Conservation (phyloP, 2,329 filamentous ascomycete species). For the Aspergillus sp. region DNA sequence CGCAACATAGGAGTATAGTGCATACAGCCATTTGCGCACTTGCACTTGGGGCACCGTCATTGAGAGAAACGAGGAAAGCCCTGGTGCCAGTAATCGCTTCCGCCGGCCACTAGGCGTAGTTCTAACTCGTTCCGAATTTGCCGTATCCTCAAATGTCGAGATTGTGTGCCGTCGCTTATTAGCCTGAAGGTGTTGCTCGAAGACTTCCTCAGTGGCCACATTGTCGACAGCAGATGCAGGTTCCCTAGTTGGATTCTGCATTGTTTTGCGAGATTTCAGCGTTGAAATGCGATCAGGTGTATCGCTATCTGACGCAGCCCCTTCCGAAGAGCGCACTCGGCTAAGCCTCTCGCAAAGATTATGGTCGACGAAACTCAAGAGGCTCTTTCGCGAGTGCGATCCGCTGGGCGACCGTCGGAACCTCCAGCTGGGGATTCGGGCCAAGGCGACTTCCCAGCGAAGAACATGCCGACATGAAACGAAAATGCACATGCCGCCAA, state of each 20-base stretch:
- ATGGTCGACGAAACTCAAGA: conserved; percentile 35
- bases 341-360: conserved; percentile 43
- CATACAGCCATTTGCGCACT: conserved; percentile 73
- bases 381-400: conserved; percentile 26
- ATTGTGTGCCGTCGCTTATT: conserved; percentile 43
- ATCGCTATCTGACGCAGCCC: conserved; percentile 31
- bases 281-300: conserved; percentile 14
- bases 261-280: conserved; percentile 28
- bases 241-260: conserved; percentile 11
- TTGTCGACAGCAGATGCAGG: conserved; percentile 16
- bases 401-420: conserved; percentile 52
- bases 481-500: conserved; percentile 68
- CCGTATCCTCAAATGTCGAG: conserved; percentile 34
- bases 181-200: conserved; percentile 9
- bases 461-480: conserved; percentile 65
- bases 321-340: conserved; percentile 26
- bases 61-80: conserved; percentile 63
- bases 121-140: conserved; percentile 19
- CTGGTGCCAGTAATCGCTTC: conserved; percentile 56
- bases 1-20: conserved; percentile 63
- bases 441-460: conserved; percentile 73
- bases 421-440: conserved; percentile 84
- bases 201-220: conserved; percentile 14
- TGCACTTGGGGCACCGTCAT: conserved; percentile 71
- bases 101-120: conserved; percentile 55